phyloP scores from a whole-genome alignment of 345 rosid genomes.

The Salix arbutifolia region DNA sequence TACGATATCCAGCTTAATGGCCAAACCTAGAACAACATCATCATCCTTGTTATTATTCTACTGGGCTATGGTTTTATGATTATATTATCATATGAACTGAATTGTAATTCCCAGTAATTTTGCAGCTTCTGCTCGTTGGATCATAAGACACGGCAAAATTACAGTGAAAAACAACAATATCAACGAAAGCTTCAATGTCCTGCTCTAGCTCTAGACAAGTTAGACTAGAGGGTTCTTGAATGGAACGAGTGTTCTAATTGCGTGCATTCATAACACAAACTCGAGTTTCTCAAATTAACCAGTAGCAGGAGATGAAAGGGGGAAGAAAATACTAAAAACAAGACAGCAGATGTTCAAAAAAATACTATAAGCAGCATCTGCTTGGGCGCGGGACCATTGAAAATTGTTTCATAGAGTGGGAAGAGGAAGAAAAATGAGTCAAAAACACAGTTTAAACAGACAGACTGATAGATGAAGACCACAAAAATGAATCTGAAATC shows the following conservation, averaged over 20 bases:
- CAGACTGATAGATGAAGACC: neutral
- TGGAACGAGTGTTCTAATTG: neutral
- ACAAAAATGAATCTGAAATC: neutral
- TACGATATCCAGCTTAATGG: too few relatives aligned
- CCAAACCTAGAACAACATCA: too few relatives aligned
- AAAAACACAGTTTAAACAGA: neutral
- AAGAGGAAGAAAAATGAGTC: neutral
- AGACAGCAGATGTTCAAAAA: neutral
- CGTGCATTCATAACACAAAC: neutral
- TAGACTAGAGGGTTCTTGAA: neutral
- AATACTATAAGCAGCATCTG: neutral
- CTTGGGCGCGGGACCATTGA: neutral
- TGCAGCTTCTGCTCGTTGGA: neutral
- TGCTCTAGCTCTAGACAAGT: neutral
- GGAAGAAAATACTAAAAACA: neutral
- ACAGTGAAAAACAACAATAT: neutral
- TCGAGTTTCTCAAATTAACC: neutral
- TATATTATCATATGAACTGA: neutral
- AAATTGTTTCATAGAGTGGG: neutral
- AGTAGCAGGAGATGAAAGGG: neutral
- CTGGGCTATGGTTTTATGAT: neutral
- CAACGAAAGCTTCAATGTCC: neutral
- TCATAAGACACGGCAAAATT: neutral
- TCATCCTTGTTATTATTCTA: neutral
- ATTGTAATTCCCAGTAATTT: neutral